These are phyloP conservation scores for Puya raimondii DNA, from an alignment of 176 grass and related monocot species.

Conservation along the genomic window DNA sequence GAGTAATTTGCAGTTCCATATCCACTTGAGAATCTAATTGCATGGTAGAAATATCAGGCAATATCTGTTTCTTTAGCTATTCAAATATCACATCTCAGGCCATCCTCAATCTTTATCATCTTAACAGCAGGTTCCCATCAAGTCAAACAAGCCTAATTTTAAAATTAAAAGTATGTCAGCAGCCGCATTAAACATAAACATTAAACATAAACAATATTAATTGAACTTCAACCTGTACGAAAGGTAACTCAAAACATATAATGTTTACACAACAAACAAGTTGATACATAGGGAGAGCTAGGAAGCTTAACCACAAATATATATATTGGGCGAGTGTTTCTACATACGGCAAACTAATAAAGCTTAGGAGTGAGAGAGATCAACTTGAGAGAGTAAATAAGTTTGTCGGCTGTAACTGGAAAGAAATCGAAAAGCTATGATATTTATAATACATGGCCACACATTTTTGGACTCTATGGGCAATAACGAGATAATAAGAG, in stretches of 20 bases:
- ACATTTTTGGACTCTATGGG: neutral
- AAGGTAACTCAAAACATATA: slow-evolving; percentile 1
- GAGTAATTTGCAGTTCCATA: neutral
- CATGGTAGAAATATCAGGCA: neutral
- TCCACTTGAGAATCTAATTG: neutral
- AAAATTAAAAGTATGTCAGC: neutral
- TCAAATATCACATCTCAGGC: neutral
- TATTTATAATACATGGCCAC: neutral
- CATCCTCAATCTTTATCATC: neutral
- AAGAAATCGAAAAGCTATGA: neutral
- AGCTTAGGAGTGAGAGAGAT: neutral
- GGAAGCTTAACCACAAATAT: neutral
- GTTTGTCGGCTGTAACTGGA: neutral
- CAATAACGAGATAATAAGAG: neutral
- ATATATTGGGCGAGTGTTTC: too few species aligned
- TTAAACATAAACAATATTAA: neutral
- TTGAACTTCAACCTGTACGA: neutral
- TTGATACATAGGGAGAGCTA: neutral
- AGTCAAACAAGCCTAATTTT: neutral
- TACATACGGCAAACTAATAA: too few species aligned
- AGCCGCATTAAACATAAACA: neutral
- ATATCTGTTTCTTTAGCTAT: neutral
- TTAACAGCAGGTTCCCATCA: neutral
- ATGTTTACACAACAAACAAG: neutral
- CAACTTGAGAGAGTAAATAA: neutral